phyloP scores from a whole-genome alignment of 116 monocot genomes.

The Posidonia oceanica region DNA sequence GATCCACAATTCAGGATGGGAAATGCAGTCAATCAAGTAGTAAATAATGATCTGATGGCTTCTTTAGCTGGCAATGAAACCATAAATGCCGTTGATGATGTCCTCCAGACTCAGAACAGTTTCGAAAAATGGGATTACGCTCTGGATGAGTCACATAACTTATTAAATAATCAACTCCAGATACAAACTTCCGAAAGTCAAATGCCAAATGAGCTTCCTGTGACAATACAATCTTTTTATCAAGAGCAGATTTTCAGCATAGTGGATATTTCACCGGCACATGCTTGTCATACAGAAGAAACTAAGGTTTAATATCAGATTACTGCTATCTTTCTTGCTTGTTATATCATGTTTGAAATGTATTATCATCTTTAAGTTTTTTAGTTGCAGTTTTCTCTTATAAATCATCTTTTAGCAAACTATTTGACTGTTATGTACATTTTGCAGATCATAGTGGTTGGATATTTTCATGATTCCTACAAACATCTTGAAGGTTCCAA shows the following conservation, averaged over 20 bases:
- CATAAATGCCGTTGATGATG: not conserved
- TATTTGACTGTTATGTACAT: not conserved
- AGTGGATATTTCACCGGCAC: slow-evolving; percentile 59
- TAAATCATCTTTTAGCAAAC: not conserved
- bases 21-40: slow-evolving; percentile 10
- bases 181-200: slow-evolving; percentile 9
- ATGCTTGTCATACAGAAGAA: slow-evolving; percentile 52
- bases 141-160: slow-evolving; percentile 18
- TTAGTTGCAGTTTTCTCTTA: not conserved
- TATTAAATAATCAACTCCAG: slow-evolving; percentile 13
- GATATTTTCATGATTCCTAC: slow-evolving; percentile 56
- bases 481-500: slow-evolving; percentile 37
- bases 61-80: not conserved
- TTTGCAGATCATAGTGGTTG: slow-evolving; percentile 71
- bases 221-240: slow-evolving; percentile 7
- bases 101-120: slow-evolving; percentile 19
- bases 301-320: slow-evolving; percentile 49
- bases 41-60: not conserved
- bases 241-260: slow-evolving; percentile 34
- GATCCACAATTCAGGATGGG: slow-evolving; percentile 3
- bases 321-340: not conserved
- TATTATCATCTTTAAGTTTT: not conserved
- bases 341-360: not conserved
- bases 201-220: not conserved
- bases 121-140: slow-evolving; percentile 37